Evolutionary conservation across 2,329 filamentous ascomycete species (phyloP).

Genomic region (Fusarium sublunatum): DNA sequence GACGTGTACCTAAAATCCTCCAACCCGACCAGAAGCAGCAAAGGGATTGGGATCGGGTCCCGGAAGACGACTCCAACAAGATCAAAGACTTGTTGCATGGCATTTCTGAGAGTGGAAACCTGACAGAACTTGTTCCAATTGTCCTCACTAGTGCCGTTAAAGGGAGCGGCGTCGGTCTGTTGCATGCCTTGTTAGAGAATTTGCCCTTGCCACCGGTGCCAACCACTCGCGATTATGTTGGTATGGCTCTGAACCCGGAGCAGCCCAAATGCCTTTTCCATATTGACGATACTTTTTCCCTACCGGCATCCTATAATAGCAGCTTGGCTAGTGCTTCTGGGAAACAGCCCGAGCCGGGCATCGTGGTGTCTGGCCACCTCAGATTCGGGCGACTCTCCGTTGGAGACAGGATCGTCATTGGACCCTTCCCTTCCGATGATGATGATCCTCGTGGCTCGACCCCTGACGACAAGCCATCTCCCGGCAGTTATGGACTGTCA

Average conservation of each 20-base stretch:
- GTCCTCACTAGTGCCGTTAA: slow-evolving; percentile 88
- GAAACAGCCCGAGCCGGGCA: slow-evolving; percentile 60
- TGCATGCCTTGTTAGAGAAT: slow-evolving; percentile 83
- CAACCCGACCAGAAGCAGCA: slow-evolving; percentile 62
- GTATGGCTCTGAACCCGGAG: slow-evolving; percentile 66
- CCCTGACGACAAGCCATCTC: slow-evolving; percentile 60
- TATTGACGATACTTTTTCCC: slow-evolving; percentile 88
- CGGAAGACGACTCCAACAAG: slow-evolving; percentile 66
- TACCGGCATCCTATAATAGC: slow-evolving; percentile 70
- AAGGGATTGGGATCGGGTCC: slow-evolving; percentile 67
- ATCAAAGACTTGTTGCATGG: slow-evolving; percentile 66
- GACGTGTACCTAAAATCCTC: slow-evolving; percentile 80
- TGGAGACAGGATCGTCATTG: slow-evolving; percentile 81
- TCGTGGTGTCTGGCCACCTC: slow-evolving; percentile 87
- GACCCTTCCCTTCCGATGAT: slow-evolving; percentile 76
- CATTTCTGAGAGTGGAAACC: slow-evolving; percentile 57
- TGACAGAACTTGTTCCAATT: slow-evolving; percentile 77
- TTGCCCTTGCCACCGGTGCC: slow-evolving; percentile 75
- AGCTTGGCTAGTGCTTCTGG: slow-evolving; percentile 31
- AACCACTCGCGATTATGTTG: slow-evolving; percentile 65
- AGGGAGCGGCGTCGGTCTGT: slow-evolving; percentile 80
- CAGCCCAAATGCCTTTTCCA: slow-evolving; percentile 79
- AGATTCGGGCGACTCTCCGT: slow-evolving; percentile 82
- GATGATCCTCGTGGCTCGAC: slow-evolving; percentile 55
- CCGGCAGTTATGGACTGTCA: slow-evolving; percentile 61